Conservation (phyloP, 2,329 filamentous ascomycete genomes). For the Geoglossum cookeanum region DNA sequence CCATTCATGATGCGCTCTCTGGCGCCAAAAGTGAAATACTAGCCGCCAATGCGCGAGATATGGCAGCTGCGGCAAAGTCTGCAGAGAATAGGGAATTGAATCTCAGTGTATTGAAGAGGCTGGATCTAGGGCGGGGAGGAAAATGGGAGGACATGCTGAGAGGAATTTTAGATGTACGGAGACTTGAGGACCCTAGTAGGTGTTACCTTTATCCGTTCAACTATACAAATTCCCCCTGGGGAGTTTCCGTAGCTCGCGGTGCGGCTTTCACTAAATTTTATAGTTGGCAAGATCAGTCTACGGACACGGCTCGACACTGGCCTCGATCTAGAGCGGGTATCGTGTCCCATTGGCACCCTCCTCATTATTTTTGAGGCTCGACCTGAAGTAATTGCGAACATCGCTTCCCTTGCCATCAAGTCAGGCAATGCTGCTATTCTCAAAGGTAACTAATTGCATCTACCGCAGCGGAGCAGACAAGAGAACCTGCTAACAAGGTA, state of each 20-base stretch:
- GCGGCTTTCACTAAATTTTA: background rate
- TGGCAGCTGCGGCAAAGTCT: conserved; percentile 53
- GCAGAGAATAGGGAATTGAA: conserved; percentile 59
- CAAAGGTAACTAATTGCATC: conserved; percentile 39
- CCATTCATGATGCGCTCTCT: conserved; percentile 60
- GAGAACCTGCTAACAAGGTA: background rate
- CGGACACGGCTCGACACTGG: conserved; percentile 74
- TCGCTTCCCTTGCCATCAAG: conserved; percentile 87
- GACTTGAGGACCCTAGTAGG: conserved; percentile 69
- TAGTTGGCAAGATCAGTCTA: conserved; percentile 69
- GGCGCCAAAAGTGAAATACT: conserved; percentile 57
- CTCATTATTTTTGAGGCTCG: conserved; percentile 97
- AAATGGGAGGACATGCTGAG: conserved; percentile 98
- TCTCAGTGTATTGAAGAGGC: conserved; percentile 65
- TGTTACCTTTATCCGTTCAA: conserved; percentile 8
- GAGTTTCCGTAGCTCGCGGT: background rate
- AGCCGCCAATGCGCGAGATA: conserved; percentile 67
- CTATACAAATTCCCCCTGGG: background rate
- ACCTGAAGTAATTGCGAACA: conserved; percentile 96
- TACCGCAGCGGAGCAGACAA: background rate
- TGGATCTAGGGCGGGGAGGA: conserved; percentile 69
- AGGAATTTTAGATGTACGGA: conserved; percentile 75
- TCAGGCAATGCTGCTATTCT: conserved; percentile 93
- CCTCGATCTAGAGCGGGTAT: conserved; percentile 68
- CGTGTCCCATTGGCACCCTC: conserved; percentile 90